Base-by-base conservation (phyloP, 2,329 filamentous ascomycete genomes). In the Trichoderma simmonsii region DNA sequence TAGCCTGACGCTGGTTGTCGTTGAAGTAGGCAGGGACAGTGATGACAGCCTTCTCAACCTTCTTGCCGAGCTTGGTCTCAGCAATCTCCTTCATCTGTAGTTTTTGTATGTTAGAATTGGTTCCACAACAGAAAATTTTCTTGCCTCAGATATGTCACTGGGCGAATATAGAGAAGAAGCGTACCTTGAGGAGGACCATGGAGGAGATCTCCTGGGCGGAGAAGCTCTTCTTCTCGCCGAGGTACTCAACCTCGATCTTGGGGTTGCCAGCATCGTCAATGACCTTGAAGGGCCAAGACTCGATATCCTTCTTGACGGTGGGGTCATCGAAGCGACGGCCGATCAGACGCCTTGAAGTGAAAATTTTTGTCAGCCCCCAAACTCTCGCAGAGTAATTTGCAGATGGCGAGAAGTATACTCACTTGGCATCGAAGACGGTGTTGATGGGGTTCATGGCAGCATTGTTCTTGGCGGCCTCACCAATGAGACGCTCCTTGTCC, bases 21-120 rank as follows among this genome's bases (percentile, higher is more conserved):
- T 98, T 98, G 93, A 99, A 99, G 90, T 99, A 99, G 82, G 96
- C 96, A 72, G 96, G 96, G 73, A 98, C 96, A 75, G 96, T 99
- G 85, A 99, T 95, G 83, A 99, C 96, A 76, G 96, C 96, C 91
- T 98, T 98, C 87, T 96, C 91, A 80, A 98, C 95, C 88, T 96
- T 97, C 92, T 97, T 97, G 85, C 94, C 96, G 80, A 99, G 91
- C 90, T 99, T 98, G 85, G 89, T 89, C 89, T 99, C 96, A 80
- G 96, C 96, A 83, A 98, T 94, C 87, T 99, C 96, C 90, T 97
- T 97, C 95, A 98, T 98, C 95, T 97, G 80, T 78, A 77, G 65
- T 24, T 12, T n/a, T 54, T 26, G n/a, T 59, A 28, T 32, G 62
- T 68, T 36, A 71, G 54, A 39, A 51, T 11, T 30, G 36, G 39